A percentile compares a stretch with the other conserved stretches of the same genome.
Conservation (phyloP, 768 basidiomycete species). For the Cystoderma amianthinum region DNA sequence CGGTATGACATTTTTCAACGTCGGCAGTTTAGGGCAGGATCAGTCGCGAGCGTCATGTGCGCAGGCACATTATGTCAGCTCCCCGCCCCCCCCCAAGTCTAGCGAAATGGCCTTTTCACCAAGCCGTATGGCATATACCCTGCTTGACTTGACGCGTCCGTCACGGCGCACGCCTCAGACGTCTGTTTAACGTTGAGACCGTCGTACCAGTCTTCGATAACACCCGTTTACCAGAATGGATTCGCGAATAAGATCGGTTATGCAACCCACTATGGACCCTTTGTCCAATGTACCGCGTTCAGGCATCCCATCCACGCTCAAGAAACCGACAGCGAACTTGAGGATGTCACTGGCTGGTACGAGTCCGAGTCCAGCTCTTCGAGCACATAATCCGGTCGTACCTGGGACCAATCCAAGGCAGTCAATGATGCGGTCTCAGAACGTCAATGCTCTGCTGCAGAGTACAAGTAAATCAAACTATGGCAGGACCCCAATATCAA, state of each 20-base stretch:
- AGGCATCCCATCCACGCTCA: conserved; percentile 66
- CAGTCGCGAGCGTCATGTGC: no score
- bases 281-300: conserved; percentile 49
- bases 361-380: conserved; percentile 60
- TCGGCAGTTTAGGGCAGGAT: no score
- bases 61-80: no score
- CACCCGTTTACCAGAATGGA: conserved; percentile 46
- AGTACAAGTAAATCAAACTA: conserved; percentile 48
- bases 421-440: conserved; percentile 65
- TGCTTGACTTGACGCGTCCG: no score
- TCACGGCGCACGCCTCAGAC: no score
- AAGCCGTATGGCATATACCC: no score
- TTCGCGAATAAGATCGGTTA: conserved; percentile 45
- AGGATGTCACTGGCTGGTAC: conserved; percentile 68
- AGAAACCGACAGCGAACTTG: conserved; percentile 56
- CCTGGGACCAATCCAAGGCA: conserved; percentile 54
- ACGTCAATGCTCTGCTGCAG: conserved; percentile 56
- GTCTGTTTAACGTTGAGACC: no score
- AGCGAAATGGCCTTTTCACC: no score
- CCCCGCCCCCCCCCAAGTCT: no score
- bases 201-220: no score
- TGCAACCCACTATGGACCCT: conserved; percentile 46
- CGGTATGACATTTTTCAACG: no score
- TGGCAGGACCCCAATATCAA: neutral
- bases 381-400: conserved; percentile 40